Conservation (phyloP, 371 early-diverging fungal species). For the Rhizopus sp. region DNA sequence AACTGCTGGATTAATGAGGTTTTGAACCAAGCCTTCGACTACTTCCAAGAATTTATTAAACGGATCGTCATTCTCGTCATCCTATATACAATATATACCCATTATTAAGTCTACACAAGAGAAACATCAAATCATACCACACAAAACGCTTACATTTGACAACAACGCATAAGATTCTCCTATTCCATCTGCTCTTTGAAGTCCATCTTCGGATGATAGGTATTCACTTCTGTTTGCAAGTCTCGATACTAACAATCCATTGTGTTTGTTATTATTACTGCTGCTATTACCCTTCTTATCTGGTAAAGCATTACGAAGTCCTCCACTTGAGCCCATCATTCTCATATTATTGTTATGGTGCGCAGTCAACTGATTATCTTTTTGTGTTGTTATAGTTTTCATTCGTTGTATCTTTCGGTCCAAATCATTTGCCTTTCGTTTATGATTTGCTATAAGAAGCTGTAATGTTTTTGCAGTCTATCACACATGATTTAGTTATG, state of each 20-base stretch:
- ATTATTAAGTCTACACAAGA: not conserved
- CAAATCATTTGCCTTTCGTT: constrained; percentile 20
- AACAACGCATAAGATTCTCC: constrained; percentile 29
- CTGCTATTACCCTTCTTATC: not conserved
- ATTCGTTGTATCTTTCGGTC: constrained; percentile 21
- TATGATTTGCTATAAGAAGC: constrained; percentile 21
- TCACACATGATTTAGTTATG: not conserved
- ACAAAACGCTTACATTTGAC: constrained; percentile 13
- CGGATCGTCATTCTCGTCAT: constrained; percentile 61
- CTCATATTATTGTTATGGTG: not conserved
- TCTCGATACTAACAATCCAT: constrained; percentile 14
- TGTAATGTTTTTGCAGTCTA: constrained; percentile 22
- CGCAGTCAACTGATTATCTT: not conserved
- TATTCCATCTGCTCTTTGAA: constrained; percentile 10
- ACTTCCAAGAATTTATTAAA: constrained; percentile 84
- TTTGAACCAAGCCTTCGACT: constrained; percentile 72
- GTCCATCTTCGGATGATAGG: not conserved
- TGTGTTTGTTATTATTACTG: constrained; percentile 1
- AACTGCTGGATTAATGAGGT: constrained; percentile 70
- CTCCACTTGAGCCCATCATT: constrained; percentile 8
- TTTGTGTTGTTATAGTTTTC: constrained; percentile 8
- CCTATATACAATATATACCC: constrained; percentile 9
- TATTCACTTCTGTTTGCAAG: constrained; percentile 11
- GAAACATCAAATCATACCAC: not conserved
- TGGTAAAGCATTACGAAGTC: constrained; percentile 15